A percentile compares a stretch with the other conserved stretches of the same genome.
phyloP scores from a whole-genome alignment of 169 alveolate genomes.

The Babesia ovata region DNA sequence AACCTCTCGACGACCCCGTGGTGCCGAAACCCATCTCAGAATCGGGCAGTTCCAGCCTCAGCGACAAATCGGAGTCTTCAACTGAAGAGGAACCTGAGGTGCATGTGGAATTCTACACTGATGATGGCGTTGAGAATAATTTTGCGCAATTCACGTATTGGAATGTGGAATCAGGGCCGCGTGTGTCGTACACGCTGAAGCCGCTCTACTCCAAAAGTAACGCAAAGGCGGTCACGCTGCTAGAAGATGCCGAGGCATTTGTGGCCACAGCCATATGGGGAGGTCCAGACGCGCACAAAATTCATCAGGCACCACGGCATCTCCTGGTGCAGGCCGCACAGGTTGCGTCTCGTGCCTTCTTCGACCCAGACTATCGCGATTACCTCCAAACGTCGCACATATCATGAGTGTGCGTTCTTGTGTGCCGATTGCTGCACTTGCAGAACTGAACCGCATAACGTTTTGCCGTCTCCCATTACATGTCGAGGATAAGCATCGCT shows the following conservation, averaged over 20 bases:
- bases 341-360: conserved; percentile 62
- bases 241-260: conserved; percentile 64
- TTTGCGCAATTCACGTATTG: conserved; percentile 55
- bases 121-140: conserved; percentile 22
- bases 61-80: neutral
- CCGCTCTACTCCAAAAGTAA: conserved; percentile 22
- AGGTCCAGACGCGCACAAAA: neutral
- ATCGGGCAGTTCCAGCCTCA: neutral
- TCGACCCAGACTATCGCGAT: conserved; percentile 63
- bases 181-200: conserved; percentile 41
- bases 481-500: no score
- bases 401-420: neutral
- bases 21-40: conserved; percentile 3
- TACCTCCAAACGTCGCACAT: conserved; percentile 30
- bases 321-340: conserved; percentile 57
- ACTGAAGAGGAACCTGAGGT: neutral
- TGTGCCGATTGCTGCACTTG: no score
- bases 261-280: conserved; percentile 52
- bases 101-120: neutral
- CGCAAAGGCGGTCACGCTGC: conserved; percentile 25
- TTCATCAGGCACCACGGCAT: conserved; percentile 54
- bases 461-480: no score
- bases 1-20: neutral
- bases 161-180: conserved; percentile 59
- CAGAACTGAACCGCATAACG: no score